A percentile compares a stretch with the other conserved stretches of the same genome.
phyloP scores from a whole-genome alignment of 768 basidiomycete species.

The Suillus fuscotomentosus region DNA sequence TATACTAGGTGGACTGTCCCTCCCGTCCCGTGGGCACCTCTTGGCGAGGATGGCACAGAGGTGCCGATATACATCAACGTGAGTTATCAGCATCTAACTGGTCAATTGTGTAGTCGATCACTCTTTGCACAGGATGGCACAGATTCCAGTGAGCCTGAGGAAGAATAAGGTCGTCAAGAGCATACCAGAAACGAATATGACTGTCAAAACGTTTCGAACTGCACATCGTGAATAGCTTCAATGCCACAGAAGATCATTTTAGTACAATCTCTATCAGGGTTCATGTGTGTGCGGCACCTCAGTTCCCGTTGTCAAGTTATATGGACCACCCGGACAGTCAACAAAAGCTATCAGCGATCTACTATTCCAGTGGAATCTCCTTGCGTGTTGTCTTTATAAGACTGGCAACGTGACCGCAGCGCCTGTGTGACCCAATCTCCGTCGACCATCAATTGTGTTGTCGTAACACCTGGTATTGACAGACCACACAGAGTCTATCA shows the following conservation, averaged over 20 bases:
- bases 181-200: no score
- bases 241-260: neutral
- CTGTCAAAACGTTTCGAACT: neutral
- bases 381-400: constrained; percentile 16
- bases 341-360: constrained; percentile 6
- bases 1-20: neutral
- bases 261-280: neutral
- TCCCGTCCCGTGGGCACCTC: constrained; percentile 1
- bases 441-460: constrained; percentile 8
- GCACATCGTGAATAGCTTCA: neutral
- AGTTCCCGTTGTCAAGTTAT: neutral
- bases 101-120: neutral
- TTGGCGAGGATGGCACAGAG: neutral
- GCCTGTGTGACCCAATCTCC: neutral
- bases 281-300: neutral
- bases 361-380: constrained; percentile 21
- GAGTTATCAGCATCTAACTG: neutral
- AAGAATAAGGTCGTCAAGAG: neutral
- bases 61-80: neutral
- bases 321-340: neutral
- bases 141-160: neutral
- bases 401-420: constrained; percentile 6
- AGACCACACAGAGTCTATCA: constrained; percentile 34
- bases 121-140: neutral
- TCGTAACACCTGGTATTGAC: constrained; percentile 20